These are phyloP conservation scores for Triticum aestivum DNA, from an alignment of 176 grass and related monocot species.

Conservation along the genomic window DNA sequence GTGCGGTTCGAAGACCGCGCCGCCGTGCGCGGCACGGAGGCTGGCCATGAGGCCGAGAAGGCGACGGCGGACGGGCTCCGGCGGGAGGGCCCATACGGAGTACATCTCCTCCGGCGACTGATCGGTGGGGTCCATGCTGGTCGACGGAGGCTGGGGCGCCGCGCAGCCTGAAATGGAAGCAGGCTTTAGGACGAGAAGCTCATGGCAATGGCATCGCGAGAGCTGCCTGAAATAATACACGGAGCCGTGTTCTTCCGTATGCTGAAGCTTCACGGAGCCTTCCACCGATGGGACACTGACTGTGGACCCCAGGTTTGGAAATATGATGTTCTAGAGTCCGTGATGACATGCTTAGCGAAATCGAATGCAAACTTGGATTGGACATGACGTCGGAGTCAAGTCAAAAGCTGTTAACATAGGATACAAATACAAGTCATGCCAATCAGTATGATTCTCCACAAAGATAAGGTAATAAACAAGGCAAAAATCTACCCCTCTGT, in stretches of 20 bases:
- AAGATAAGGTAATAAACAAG: background rate
- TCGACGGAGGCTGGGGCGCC: background rate
- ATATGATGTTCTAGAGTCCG: background rate
- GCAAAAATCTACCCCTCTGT: too few relatives aligned
- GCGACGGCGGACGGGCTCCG: constrained; percentile 49
- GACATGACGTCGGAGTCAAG: background rate
- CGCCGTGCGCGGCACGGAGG: constrained; percentile 63
- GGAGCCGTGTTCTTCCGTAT: background rate
- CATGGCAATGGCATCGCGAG: background rate
- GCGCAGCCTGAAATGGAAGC: background rate
- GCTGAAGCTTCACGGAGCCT: background rate
- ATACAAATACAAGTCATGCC: background rate
- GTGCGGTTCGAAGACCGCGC: constrained; percentile 73
- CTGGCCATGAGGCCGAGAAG: constrained; percentile 63
- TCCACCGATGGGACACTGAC: background rate
- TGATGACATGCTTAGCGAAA: background rate
- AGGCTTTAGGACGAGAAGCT: background rate
- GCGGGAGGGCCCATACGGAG: constrained; percentile 76
- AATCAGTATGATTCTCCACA: background rate
- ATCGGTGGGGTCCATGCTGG: constrained; percentile 19
- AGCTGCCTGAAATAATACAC: background rate
- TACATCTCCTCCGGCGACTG: constrained; percentile 51
- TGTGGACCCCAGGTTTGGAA: background rate
- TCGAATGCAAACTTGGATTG: background rate
- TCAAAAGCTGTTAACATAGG: background rate